Evolutionary conservation across 306 rosid species (phyloP), one percentile per base, ranked within the genome.

Genomic region (Abrus precatorius): DNA sequence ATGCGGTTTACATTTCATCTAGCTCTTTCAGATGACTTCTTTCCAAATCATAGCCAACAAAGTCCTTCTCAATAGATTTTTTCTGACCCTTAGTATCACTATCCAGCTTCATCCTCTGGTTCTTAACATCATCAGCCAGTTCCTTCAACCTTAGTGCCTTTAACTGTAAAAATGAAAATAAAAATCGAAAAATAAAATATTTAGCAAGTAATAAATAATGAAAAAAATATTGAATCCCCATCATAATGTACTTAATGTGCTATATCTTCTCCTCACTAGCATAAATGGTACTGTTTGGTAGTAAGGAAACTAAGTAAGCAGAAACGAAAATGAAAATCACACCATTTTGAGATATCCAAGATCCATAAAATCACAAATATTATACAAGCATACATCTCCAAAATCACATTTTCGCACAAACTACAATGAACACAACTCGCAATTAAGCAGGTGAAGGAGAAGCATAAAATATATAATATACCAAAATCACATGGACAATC

Each of bases 101-200:
- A 74, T 85, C 82, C 85, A 88, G 88, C 63, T 76, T 82, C 90
- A 81, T 80, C 82, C 87, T 95, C 92, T 89, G 97, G 71, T 87
- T 85, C 92, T 88, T 88, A 32, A 91, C 76, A 80, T 89, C 89
- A 83, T 90, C 83, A n/a, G 94, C 90, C 49, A 93, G 47, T 56
- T 91, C 92, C 86, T 83, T 91, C 85, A 95, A 86, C 84, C 86
- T 88, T 91, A 85, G 60, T 48, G 90, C 79, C 91, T 91, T 93
- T 67, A 93, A 84, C 97, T 93, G 81, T 34, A 75, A 70, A 28
- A 60, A 20, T 20, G 48, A 50, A 59, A 59, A 12, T 2, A 63
- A 30, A 47, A 29, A 48, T 66, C 60, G 33, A 69, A 73, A 30
- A 9, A 54, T 13, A 60, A 59, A 48, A 40, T 20, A 65, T 29